These are phyloP conservation scores for Apodospora peruviana DNA, from an alignment of 495 filamentous ascomycete genomes.

Conservation along the genomic window DNA sequence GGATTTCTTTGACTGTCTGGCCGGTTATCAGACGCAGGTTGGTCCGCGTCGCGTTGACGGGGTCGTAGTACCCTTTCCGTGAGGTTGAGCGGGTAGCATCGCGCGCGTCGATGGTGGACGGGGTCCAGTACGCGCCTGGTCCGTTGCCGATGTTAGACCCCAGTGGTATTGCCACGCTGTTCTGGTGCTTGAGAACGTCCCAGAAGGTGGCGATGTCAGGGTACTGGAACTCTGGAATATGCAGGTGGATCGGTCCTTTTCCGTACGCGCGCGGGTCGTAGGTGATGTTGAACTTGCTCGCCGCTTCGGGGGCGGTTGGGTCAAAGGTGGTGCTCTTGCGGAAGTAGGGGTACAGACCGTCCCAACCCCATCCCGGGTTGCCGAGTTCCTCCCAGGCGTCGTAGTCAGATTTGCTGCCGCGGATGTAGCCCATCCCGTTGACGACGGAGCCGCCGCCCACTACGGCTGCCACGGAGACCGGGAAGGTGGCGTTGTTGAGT, in stretches of 20 bases:
- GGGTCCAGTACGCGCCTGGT: constrained; percentile 15
- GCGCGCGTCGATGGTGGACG: constrained; percentile 16
- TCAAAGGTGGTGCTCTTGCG: constrained; percentile 36
- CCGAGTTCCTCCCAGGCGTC: constrained; percentile 61
- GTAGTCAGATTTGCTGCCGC: constrained; percentile 53
- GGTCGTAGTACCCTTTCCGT: constrained; percentile 25
- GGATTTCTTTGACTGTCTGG: constrained; percentile 17
- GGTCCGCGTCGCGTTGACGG: constrained; percentile 9
- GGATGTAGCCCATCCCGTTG: constrained; percentile 40
- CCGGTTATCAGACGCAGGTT: constrained; percentile 20
- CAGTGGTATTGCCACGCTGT: constrained; percentile 2
- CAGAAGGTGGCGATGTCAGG: constrained; percentile 15
- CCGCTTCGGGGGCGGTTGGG: constrained; percentile 23
- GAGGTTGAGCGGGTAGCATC: constrained; percentile 17
- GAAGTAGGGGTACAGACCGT: constrained; percentile 38
- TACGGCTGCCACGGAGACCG: constrained; percentile 22
- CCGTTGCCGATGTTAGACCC: constrained; percentile 10
- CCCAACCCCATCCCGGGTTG: constrained; percentile 56
- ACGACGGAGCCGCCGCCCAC: constrained; percentile 39
- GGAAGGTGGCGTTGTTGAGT: constrained; percentile 20
- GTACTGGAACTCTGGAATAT: constrained; percentile 20
- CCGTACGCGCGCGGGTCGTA: constrained; percentile 15
- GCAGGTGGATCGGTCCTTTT: constrained; percentile 15
- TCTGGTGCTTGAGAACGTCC: constrained; percentile 12
- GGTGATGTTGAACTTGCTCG: constrained; percentile 17